phyloP scores from a whole-genome alignment of 176 grass and related monocot species.

The Zoysia japonica region DNA sequence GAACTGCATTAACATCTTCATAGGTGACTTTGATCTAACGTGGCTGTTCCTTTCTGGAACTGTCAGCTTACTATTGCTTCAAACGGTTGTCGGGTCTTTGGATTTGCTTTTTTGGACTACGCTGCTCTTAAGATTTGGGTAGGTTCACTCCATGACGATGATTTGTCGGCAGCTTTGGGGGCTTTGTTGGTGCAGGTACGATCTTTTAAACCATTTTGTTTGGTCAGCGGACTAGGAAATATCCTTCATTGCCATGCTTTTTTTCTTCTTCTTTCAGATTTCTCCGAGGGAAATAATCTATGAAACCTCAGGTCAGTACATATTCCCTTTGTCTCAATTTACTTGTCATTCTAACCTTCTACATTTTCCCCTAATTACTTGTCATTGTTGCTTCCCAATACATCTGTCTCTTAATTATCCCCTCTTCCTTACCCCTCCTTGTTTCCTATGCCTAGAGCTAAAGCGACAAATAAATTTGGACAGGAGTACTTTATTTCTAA shows the following conservation, averaged over 20 bases:
- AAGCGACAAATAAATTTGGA: no score
- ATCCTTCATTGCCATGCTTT: slow-evolving; percentile 30
- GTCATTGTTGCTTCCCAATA: no score
- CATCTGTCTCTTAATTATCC: no score
- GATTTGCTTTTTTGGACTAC: slow-evolving; percentile 95
- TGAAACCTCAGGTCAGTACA: slow-evolving; percentile 81
- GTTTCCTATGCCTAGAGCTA: no score
- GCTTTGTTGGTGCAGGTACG: slow-evolving; percentile 91
- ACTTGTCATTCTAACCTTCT: no score
- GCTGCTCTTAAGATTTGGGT: slow-evolving; percentile 88
- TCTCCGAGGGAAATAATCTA: slow-evolving; percentile 87
- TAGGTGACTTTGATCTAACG: slow-evolving; percentile 22
- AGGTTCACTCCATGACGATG: slow-evolving; percentile 77
- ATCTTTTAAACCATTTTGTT: slow-evolving; percentile 32
- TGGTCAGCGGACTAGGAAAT: slow-evolving; percentile 10
- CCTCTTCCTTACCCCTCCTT: no score
- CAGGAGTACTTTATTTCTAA: slow-evolving; percentile 8
- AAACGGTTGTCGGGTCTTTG: slow-evolving; percentile 57
- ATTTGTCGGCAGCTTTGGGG: slow-evolving; percentile 79
- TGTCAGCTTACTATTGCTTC: slow-evolving; percentile 42
- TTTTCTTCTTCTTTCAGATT: slow-evolving; percentile 61
- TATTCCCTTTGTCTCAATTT: not conserved
- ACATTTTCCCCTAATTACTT: no score
- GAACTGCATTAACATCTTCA: slow-evolving; percentile 30
- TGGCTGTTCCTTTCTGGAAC: slow-evolving; percentile 12